phyloP scores from a whole-genome alignment of 208 protist genomes.

The Paratrypanosoma confusum region DNA sequence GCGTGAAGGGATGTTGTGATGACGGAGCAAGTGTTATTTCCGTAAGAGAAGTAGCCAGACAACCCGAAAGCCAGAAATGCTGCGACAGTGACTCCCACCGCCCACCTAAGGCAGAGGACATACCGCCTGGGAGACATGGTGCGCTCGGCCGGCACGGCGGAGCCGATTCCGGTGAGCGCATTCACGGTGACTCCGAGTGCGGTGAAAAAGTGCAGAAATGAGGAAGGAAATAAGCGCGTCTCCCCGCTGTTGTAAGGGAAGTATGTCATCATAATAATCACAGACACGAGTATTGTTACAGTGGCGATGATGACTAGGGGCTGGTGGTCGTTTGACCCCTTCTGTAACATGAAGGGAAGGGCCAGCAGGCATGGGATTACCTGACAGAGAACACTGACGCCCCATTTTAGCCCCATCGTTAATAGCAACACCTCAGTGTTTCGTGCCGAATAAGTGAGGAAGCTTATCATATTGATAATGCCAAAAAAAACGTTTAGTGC shows the following conservation, averaged over 20 bases:
- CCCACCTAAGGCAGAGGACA: slow-evolving; percentile 11
- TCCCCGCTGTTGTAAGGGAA: slow-evolving; percentile 42
- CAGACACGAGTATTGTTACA: slow-evolving; percentile 19
- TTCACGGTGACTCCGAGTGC: slow-evolving; percentile 23
- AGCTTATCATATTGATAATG: slow-evolving; percentile 36
- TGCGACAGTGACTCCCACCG: slow-evolving; percentile 6
- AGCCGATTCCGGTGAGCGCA: slow-evolving; percentile 11
- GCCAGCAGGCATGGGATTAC: slow-evolving; percentile 31
- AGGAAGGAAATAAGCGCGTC: too few relatives aligned
- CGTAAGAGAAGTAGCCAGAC: slow-evolving; percentile 19
- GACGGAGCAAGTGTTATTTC: slow-evolving; percentile 23
- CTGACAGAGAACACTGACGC: slow-evolving; percentile 21
- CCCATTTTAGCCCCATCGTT: slow-evolving; percentile 27
- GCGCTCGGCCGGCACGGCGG: slow-evolving; percentile 27
- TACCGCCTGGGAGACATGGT: slow-evolving; percentile 23
- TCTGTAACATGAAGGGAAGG: slow-evolving; percentile 40
- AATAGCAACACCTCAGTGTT: slow-evolving; percentile 32
- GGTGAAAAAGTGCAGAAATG: slow-evolving; percentile 24
- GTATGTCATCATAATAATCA: slow-evolving; percentile 31
- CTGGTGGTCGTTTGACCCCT: slow-evolving; percentile 23
- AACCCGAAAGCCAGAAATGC: slow-evolving; percentile 27
- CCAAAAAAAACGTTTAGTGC: slow-evolving; percentile 44
- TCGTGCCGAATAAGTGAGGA: slow-evolving; percentile 32
- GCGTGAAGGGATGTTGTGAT: slow-evolving; percentile 18
- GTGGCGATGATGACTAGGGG: slow-evolving; percentile 32